Percentiles rank a stretch among this genome's conserved stretches.
Conservation (phyloP, 2,329 filamentous ascomycete species). For the Ceratocystis smalleyi region DNA sequence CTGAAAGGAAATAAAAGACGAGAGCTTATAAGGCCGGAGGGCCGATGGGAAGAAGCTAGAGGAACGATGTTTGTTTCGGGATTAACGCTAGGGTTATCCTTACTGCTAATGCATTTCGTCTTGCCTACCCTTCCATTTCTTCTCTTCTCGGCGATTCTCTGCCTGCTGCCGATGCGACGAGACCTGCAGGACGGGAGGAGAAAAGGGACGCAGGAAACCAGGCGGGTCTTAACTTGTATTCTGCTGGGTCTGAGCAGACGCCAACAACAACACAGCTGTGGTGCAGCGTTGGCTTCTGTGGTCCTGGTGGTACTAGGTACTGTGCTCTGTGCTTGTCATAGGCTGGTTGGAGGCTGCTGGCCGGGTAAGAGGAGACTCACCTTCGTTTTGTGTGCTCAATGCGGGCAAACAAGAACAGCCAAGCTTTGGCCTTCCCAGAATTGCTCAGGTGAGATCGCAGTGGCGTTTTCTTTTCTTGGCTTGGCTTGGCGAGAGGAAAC, state of each 20-base stretch:
- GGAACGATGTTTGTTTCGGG: not conserved
- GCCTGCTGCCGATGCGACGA: not conserved
- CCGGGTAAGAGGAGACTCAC: not conserved
- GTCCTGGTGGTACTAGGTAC: not conserved
- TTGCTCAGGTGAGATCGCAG: not conserved
- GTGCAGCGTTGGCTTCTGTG: no score
- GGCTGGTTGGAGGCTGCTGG: not conserved
- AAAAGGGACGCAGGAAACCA: not conserved
- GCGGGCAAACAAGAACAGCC: not conserved
- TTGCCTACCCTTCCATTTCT: not conserved
- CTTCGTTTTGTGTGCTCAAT: not conserved
- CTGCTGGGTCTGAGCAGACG: not conserved
- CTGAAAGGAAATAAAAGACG: not conserved
- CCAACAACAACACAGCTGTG: no score
- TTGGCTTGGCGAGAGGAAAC: no score
- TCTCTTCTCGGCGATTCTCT: not conserved
- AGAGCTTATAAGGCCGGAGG: not conserved
- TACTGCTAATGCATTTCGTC: not conserved
- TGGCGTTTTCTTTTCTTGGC: not conserved
- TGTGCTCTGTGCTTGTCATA: not conserved
- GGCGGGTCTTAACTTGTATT: no score
- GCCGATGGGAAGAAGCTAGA: not conserved
- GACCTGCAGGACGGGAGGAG: not conserved
- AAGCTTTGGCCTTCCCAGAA: not conserved
- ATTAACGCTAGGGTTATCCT: not conserved